A percentile compares a stretch with the other conserved stretches of the same genome.
Evolutionary conservation across 2,329 filamentous ascomycete genomes (phyloP).

Genomic region (Phialocephala subalpina): DNA sequence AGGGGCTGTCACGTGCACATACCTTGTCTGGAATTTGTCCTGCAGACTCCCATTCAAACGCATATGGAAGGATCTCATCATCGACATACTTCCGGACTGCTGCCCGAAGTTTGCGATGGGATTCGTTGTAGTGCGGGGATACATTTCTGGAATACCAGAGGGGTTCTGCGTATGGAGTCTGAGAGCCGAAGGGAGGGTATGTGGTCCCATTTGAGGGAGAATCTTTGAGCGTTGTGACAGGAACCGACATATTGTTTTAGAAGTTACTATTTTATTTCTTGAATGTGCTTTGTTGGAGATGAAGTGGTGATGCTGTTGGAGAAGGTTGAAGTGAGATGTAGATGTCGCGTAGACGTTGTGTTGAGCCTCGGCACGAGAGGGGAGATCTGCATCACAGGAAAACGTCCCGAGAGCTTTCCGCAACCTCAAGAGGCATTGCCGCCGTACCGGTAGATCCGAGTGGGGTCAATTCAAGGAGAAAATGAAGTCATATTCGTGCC

Average conservation of each 20-base stretch:
- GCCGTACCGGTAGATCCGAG: background rate
- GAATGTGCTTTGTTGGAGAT: background rate
- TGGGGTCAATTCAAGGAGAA: background rate
- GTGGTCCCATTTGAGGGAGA: background rate
- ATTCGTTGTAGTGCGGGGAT: slow-evolving; percentile 67
- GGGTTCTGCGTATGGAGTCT: slow-evolving; percentile 43
- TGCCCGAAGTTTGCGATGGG: slow-evolving; percentile 65
- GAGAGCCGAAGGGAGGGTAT: slow-evolving; percentile 37
- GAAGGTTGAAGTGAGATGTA: background rate
- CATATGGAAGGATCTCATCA: slow-evolving; percentile 62
- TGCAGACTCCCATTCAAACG: slow-evolving; percentile 70
- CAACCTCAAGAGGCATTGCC: too few species aligned
- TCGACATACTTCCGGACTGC: slow-evolving; percentile 66
- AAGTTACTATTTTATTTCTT: background rate
- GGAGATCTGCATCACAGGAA: background rate
- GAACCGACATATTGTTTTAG: background rate
- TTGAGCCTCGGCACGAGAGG: background rate
- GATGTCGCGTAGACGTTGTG: background rate
- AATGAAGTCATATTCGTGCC: background rate
- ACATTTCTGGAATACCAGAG: slow-evolving; percentile 44
- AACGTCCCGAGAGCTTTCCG: background rate
- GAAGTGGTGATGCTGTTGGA: background rate
- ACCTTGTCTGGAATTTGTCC: slow-evolving; percentile 57
- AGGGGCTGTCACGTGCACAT: slow-evolving; percentile 45
- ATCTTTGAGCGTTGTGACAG: slow-evolving; percentile 2